Evolutionary conservation across 768 basidiomycete genomes (phyloP).

Genomic region (Harrya chromipes): DNA sequence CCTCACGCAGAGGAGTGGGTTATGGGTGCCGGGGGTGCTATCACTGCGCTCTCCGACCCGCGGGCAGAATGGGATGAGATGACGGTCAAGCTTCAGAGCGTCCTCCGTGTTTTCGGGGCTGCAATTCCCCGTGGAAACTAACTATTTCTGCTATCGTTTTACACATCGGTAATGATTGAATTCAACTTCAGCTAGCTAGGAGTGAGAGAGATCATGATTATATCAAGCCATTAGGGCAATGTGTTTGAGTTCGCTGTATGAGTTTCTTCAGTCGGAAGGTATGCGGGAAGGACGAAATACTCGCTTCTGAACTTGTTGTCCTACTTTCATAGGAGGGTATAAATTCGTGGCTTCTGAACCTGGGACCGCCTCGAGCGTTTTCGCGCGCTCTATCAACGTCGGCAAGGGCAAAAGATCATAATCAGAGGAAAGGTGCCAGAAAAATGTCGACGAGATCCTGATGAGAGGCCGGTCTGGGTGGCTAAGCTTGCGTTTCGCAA

Average conservation of each 20-base stretch:
- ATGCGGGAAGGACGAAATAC: constrained; percentile 19
- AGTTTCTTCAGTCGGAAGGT: constrained; percentile 7
- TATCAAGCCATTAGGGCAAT: constrained; percentile 74
- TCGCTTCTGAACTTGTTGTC: constrained; percentile 83
- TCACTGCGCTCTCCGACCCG: constrained; percentile 86
- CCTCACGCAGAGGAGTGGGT: constrained; percentile 55
- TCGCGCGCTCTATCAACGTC: constrained; percentile 46
- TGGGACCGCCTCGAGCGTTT: constrained; percentile 38
- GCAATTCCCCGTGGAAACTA: constrained; percentile 23
- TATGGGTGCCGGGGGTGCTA: constrained; percentile 93
- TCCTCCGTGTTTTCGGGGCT: constrained; percentile 59
- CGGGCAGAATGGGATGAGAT: constrained; percentile 95
- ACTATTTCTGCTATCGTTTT: background rate
- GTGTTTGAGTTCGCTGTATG: constrained; percentile 68
- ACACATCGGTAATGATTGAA: constrained; percentile 20
- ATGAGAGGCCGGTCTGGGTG: constrained; percentile 80
- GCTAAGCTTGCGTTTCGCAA: constrained; percentile 55
- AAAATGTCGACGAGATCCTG: constrained; percentile 95
- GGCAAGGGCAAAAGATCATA: constrained; percentile 70
- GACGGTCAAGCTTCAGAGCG: constrained; percentile 78
- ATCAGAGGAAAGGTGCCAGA: constrained; percentile 92
- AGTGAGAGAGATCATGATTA: background rate
- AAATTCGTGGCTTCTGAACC: constrained; percentile 34
- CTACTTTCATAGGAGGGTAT: constrained; percentile 77
- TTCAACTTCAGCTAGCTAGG: constrained; percentile 36